Conservation (phyloP, 106 monocot genomes). For the Dioscorea dumetorum region DNA sequence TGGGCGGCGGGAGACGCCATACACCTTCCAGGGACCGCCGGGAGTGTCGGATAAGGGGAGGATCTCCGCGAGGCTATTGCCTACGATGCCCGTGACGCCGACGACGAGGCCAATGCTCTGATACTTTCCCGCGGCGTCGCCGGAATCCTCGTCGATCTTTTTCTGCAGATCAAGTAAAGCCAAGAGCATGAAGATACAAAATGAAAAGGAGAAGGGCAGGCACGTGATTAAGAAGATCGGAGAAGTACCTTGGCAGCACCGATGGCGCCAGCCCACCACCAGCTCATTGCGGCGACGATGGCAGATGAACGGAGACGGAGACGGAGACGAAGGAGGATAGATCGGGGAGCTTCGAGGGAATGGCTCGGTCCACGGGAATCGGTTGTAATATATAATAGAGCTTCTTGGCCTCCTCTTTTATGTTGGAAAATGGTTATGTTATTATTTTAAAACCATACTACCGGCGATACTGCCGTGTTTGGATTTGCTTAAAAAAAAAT, state of each 20-base stretch:
- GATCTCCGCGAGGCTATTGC: slow-evolving; percentile 78
- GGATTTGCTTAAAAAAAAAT: too few relatives aligned
- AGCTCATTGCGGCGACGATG: slow-evolving; percentile 48
- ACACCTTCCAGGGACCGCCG: slow-evolving; percentile 75
- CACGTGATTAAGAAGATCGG: neutral
- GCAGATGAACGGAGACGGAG: too few relatives aligned
- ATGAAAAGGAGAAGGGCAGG: neutral
- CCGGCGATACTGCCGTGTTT: too few relatives aligned
- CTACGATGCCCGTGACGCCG: slow-evolving; percentile 55
- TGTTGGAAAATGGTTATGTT: too few relatives aligned
- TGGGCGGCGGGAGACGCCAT: slow-evolving; percentile 62
- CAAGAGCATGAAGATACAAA: neutral
- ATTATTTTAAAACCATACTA: too few relatives aligned
- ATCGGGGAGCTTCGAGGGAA: too few relatives aligned
- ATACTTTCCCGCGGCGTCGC: slow-evolving; percentile 12
- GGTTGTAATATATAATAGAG: too few relatives aligned
- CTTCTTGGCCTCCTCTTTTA: too few relatives aligned
- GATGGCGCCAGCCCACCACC: slow-evolving; percentile 98
- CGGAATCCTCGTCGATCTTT: slow-evolving; percentile 29
- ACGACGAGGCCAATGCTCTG: slow-evolving; percentile 33
- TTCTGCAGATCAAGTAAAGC: slow-evolving; percentile 18
- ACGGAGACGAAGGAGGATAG: too few relatives aligned
- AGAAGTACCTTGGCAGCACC: slow-evolving; percentile 53
- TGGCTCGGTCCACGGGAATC: too few relatives aligned
- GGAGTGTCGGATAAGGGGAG: slow-evolving; percentile 91